phyloP scores from a whole-genome alignment of 2,329 filamentous ascomycete species.

The Aureobasidium uvarum region DNA sequence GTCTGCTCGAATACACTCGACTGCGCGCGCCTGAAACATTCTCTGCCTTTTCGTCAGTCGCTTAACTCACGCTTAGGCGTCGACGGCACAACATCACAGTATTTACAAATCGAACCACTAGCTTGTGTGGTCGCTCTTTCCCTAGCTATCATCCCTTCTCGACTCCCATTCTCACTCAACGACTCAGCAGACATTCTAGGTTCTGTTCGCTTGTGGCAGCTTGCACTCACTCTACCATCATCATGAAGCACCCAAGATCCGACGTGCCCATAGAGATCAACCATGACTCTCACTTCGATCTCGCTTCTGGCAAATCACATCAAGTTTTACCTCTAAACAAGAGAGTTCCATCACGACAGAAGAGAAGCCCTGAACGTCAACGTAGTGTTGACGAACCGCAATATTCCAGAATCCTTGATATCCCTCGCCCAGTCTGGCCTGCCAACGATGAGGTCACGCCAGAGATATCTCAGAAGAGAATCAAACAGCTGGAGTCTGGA shows the following conservation, averaged over 20 bases:
- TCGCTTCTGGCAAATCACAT: too few species aligned
- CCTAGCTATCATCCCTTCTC: neutral
- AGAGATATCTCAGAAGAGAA: neutral
- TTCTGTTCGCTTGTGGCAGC: neutral
- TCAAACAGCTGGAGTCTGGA: neutral
- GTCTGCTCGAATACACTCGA: neutral
- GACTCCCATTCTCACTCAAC: neutral
- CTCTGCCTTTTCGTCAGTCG: neutral
- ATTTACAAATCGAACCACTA: too few species aligned
- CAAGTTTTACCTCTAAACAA: neutral
- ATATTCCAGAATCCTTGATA: neutral
- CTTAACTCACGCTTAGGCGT: neutral
- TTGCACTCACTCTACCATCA: neutral
- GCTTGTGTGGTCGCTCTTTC: neutral
- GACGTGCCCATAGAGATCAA: neutral
- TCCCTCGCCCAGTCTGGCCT: neutral
- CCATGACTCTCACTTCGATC: neutral
- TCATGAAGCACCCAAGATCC: neutral
- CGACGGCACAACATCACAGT: too few species aligned
- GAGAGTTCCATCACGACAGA: neutral
- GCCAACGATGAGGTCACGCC: neutral
- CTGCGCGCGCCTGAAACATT: too few species aligned
- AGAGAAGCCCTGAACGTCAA: neutral
- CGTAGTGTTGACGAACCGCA: neutral
- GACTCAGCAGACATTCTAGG: neutral